phyloP scores from a whole-genome alignment of 116 monocot species.

The Trichopus zeylanicus region DNA sequence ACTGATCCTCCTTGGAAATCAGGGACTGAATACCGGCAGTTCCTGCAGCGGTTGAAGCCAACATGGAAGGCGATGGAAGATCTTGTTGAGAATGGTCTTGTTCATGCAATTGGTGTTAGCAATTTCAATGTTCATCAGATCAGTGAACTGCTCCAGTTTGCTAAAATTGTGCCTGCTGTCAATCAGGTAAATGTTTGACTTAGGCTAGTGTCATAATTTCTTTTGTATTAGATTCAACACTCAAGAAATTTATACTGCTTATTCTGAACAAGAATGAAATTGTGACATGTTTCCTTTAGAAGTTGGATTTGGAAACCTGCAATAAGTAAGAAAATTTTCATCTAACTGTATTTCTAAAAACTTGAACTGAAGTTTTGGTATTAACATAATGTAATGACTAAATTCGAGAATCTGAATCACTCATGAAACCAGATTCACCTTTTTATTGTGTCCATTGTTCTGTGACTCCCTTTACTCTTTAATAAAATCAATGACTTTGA shows the following conservation, averaged over 20 bases:
- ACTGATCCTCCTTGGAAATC: conserved; percentile 78
- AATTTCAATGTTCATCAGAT: conserved; percentile 82
- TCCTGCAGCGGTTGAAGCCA: conserved; percentile 60
- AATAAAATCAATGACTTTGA: too few species aligned
- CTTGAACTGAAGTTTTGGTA: too few species aligned
- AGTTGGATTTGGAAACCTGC: too few species aligned
- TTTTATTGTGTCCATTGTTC: too few species aligned
- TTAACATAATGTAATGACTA: too few species aligned
- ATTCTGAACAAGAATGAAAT: too few species aligned
- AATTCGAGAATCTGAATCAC: too few species aligned
- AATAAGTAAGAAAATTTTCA: too few species aligned
- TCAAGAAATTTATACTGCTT: not conserved
- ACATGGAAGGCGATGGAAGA: conserved; percentile 89
- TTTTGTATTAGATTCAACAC: not conserved
- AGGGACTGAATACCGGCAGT: conserved; percentile 62
- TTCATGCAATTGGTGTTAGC: conserved; percentile 78
- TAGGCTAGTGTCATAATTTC: not conserved
- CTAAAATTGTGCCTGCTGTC: conserved; percentile 78
- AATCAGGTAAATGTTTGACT: conserved; percentile 55
- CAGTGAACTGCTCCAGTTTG: conserved; percentile 69
- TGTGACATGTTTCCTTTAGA: too few species aligned
- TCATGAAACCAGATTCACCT: too few species aligned
- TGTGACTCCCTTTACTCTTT: too few species aligned
- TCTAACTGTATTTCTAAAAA: too few species aligned
- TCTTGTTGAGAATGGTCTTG: conserved; percentile 62